A percentile compares a stretch with the other conserved stretches of the same genome.
phyloP scores from a whole-genome alignment of 2,329 filamentous ascomycete genomes.

The Scedosporium aurantiacum region DNA sequence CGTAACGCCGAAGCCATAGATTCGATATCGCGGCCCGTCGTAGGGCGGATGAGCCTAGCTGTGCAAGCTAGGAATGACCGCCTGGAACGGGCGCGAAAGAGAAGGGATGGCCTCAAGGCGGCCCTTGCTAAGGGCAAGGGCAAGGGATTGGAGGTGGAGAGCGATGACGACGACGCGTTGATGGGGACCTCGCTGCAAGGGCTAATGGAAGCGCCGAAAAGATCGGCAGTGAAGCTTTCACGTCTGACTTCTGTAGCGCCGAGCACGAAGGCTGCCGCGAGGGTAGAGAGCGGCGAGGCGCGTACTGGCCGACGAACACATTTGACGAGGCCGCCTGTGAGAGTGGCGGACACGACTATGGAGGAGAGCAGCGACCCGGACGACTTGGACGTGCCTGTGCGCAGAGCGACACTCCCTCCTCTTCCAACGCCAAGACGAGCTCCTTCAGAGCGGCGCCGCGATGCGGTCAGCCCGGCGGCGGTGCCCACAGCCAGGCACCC shows the following conservation, averaged over 20 bases:
- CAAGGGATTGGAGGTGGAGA: constrained; percentile 16
- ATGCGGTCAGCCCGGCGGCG: no score
- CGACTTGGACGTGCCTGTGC: not conserved
- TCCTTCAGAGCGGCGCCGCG: no score
- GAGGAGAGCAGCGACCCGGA: not conserved
- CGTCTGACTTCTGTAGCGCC: not conserved
- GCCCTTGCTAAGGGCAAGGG: constrained; percentile 6
- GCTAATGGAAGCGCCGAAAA: constrained; percentile 21
- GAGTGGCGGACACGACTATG: not conserved
- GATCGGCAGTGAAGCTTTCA: not conserved
- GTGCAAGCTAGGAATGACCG: constrained; percentile 23
- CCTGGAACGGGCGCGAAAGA: constrained; percentile 19
- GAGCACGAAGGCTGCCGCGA: not conserved
- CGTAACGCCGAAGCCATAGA: constrained; percentile 42
- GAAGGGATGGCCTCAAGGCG: constrained; percentile 20
- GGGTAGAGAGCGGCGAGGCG: not conserved
- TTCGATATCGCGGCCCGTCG: constrained; percentile 40
- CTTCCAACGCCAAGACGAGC: not conserved
- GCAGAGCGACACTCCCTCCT: not conserved
- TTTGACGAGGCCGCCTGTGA: not conserved
- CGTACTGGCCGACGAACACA: not conserved
- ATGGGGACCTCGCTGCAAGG: constrained; percentile 27
- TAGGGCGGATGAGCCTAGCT: constrained; percentile 27
- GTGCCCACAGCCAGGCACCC: not conserved
- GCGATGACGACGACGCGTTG: constrained; percentile 15